These are phyloP conservation scores for Typha latifolia DNA, from an alignment of 176 grass and related monocot genomes.

Conservation along the genomic window DNA sequence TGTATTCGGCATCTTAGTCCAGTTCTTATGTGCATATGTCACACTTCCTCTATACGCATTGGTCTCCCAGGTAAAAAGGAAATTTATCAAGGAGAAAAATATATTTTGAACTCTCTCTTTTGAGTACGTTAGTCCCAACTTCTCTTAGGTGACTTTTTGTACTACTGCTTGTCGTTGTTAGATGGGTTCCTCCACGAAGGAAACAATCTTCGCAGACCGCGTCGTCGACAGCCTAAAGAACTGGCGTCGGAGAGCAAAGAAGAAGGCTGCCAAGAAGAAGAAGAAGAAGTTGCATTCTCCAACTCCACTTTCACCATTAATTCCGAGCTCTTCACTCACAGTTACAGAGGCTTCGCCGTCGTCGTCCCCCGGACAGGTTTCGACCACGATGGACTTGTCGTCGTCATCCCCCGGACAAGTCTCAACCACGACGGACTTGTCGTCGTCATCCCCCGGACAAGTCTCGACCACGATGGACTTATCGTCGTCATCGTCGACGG, in stretches of 20 bases:
- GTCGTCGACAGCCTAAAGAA: not conserved
- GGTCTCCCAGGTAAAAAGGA: slow-evolving; percentile 4
- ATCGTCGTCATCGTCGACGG: not conserved
- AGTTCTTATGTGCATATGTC: slow-evolving; percentile 10
- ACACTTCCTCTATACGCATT: slow-evolving; percentile 17
- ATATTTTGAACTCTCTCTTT: no score
- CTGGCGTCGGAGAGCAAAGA: not conserved
- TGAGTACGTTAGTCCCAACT: no score
- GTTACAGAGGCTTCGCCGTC: not conserved
- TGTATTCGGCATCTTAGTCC: slow-evolving; percentile 1
- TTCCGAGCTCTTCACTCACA: not conserved
- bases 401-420: not conserved
- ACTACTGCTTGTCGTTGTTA: not conserved
- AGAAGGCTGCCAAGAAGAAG: not conserved
- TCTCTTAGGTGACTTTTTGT: not conserved
- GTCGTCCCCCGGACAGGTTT: no score
- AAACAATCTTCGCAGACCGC: not conserved
- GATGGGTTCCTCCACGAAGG: slow-evolving; percentile 11
- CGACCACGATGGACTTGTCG: no score
- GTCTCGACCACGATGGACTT: not conserved
- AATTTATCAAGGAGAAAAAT: no score
- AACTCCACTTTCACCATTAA: not conserved
- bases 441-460: not conserved
- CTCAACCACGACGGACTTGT: not conserved
- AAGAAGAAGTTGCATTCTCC: not conserved